Evolutionary conservation across 225 moss, liverwort and hornwort species (phyloP), one percentile per base, ranked within the genome.

Genomic region (Rhytidiadelphus loreus): DNA sequence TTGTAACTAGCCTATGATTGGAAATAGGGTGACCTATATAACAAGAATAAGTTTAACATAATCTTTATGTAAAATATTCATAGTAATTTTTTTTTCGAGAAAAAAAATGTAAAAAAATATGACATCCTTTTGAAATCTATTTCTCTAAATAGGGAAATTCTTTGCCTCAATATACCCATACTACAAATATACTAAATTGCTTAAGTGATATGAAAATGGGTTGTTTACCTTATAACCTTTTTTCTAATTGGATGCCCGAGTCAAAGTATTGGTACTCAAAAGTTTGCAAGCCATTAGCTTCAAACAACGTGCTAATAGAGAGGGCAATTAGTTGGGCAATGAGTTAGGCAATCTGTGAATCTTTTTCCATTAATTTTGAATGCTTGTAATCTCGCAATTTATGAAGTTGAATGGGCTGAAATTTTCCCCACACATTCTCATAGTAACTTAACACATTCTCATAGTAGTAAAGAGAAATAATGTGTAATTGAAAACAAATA

Each of bases 191-290:
- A n/a, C n/a, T n/a, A n/a, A n/a, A n/a, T n/a, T n/a, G n/a, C n/a
- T n/a, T n/a, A n/a, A n/a, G n/a, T n/a, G n/a, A n/a, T n/a, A n/a
- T n/a, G n/a, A n/a, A n/a, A n/a, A n/a, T n/a, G n/a, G n/a, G n/a
- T n/a, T n/a, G n/a, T n/a, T n/a, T n/a, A n/a, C n/a, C n/a, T n/a
- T n/a, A n/a, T n/a, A n/a, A n/a, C n/a, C n/a, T n/a, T 39, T 44
- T 72, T 29, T 16, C 6, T 7, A 50, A 74, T 50, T 0, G 0
- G 0, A 7, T 28, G 7, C 8, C 0, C 0, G 0, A 20, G 2
- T 48, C 21, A 71, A 75, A 50, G 7, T 33, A 33, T 13, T 50
- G 8, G 21, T 22, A 5, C 33, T 22, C 2, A 0, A 52, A 76
- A 76, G 8, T 76, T 1, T 75, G 7, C 1, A 21, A 0, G 13